Percentiles rank a stretch among this genome's conserved stretches.
phyloP scores from a whole-genome alignment of 176 grass and related monocot genomes.

The Rhipidocladum racemiflorum region DNA sequence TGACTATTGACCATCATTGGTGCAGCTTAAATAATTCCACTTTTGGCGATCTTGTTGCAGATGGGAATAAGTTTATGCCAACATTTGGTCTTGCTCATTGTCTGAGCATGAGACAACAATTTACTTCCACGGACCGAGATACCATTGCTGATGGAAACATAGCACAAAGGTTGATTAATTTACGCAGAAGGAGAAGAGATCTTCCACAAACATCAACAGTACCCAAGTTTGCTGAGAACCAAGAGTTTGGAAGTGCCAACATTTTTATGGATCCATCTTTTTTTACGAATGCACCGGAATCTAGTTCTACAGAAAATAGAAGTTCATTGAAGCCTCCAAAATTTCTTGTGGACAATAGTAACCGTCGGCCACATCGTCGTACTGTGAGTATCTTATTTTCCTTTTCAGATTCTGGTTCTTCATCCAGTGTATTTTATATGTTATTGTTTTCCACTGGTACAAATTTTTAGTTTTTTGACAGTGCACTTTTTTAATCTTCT shows the following conservation, averaged over 20 bases:
- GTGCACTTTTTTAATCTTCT: conserved; percentile 21
- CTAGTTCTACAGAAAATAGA: conserved; percentile 46
- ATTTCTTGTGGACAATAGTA: conserved; percentile 46
- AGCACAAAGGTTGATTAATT: conserved; percentile 39
- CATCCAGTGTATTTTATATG: conserved; percentile 12
- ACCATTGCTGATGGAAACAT: conserved; percentile 55
- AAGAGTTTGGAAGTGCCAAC: conserved; percentile 49
- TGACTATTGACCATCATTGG: not conserved
- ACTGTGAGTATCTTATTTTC: conserved; percentile 34
- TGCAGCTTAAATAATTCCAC: conserved; percentile 15
- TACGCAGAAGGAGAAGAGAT: conserved; percentile 66
- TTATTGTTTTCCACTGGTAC: conserved; percentile 13
- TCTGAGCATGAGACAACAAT: conserved; percentile 55
- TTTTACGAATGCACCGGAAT: conserved; percentile 45
- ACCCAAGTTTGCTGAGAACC: conserved; percentile 59
- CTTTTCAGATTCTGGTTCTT: conserved; percentile 29
- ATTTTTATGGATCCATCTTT: conserved; percentile 63
- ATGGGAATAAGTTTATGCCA: conserved; percentile 58
- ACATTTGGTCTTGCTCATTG: conserved; percentile 57
- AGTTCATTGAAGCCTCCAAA: conserved; percentile 40
- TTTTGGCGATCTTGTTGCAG: conserved; percentile 44
- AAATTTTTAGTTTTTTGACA: conserved; percentile 13
- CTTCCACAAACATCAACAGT: conserved; percentile 51
- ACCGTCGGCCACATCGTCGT: conserved; percentile 22
- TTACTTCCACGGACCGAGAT: conserved; percentile 49